Evolutionary conservation across 164 flowering plant species (phyloP).

Genomic region (Magnolia changhungtana): DNA sequence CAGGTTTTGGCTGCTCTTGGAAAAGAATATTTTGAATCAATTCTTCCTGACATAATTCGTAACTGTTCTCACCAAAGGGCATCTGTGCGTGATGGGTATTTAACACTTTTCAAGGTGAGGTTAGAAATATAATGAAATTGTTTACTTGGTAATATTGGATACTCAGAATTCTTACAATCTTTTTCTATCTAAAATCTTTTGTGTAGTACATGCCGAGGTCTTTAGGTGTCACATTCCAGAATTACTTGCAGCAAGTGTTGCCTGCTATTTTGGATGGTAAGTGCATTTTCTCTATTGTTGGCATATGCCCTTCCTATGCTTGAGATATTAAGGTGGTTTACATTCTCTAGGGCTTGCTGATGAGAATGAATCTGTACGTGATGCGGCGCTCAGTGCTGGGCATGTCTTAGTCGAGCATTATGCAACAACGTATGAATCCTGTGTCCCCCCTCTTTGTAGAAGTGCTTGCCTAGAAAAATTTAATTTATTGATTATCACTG

Average conservation of each 20-base stretch:
- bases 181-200: conserved; percentile 4
- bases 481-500: background rate
- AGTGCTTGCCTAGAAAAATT: background rate
- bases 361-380: conserved; percentile 99
- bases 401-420: conserved; percentile 97
- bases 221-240: conserved; percentile 87
- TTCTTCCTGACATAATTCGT: conserved; percentile 86
- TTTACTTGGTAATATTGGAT: background rate
- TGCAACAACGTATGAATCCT: conserved; percentile 77
- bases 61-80: conserved; percentile 92
- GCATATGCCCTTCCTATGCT: background rate
- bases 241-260: conserved; percentile 85
- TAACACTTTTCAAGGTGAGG: conserved; percentile 86
- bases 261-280: conserved; percentile 97
- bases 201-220: conserved; percentile 90
- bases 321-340: conserved; percentile 6
- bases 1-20: conserved; percentile 98
- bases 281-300: background rate
- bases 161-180: background rate
- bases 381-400: conserved; percentile 97
- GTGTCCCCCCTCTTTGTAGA: background rate
- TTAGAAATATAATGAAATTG: background rate
- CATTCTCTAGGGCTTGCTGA: conserved; percentile 80
- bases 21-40: conserved; percentile 66
- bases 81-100: conserved; percentile 92